phyloP scores from a whole-genome alignment of 345 rosid species.

The Eucalyptus pauciflora region DNA sequence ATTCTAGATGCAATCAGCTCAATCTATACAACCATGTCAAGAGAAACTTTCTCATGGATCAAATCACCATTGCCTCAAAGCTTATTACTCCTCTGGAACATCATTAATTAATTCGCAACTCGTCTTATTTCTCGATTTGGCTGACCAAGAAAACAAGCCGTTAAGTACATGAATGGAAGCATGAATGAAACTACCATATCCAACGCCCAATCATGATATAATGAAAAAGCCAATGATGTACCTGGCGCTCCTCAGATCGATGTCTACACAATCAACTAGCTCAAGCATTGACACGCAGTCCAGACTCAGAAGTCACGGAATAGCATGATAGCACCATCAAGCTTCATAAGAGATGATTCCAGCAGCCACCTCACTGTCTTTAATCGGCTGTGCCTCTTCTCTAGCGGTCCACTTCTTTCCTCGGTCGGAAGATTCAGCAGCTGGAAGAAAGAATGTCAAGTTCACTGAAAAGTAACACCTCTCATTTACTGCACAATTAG shows the following conservation, averaged over 20 bases:
- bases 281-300: background rate
- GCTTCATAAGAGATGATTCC: slow-evolving; percentile 16
- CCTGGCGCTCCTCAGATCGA: background rate
- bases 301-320: slow-evolving; percentile 49
- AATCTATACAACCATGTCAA: background rate
- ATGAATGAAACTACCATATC: background rate
- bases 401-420: slow-evolving; percentile 11
- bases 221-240: background rate
- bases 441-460: slow-evolving; percentile 17
- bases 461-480: background rate
- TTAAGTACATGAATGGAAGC: background rate
- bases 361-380: slow-evolving; percentile 21
- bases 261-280: background rate
- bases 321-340: slow-evolving; percentile 50
- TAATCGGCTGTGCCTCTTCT: slow-evolving; percentile 15
- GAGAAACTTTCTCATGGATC: background rate
- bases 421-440: slow-evolving; percentile 18
- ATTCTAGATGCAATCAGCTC: background rate
- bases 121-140: background rate
- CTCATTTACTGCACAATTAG: background rate
- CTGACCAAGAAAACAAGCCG: background rate
- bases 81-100: background rate
- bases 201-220: background rate
- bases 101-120: background rate
- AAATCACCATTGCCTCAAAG: background rate